Percentiles rank a stretch among this genome's conserved stretches.
Evolutionary conservation across 495 filamentous ascomycete species (phyloP).

Genomic region (Cetradonia linearis): DNA sequence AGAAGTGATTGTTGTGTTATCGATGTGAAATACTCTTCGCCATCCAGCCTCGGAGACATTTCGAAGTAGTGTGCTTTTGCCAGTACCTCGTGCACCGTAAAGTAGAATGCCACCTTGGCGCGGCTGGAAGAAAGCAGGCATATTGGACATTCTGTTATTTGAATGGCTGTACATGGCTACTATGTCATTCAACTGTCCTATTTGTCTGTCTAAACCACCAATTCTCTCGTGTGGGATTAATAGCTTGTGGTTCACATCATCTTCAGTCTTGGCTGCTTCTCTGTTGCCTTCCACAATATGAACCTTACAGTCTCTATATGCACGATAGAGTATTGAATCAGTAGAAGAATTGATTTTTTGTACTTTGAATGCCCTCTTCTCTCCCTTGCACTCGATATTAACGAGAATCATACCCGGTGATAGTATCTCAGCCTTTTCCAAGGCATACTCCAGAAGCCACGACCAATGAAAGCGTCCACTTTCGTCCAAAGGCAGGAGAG

Average conservation of each 20-base stretch:
- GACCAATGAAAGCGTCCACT: constrained; percentile 50
- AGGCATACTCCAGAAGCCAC: constrained; percentile 49
- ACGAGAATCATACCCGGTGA: constrained; percentile 38
- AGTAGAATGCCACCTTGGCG: constrained; percentile 56
- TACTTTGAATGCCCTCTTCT: constrained; percentile 38
- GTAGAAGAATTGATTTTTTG: constrained; percentile 29
- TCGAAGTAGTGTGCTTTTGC: constrained; percentile 62
- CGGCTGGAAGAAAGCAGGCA: constrained; percentile 35
- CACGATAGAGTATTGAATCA: constrained; percentile 28
- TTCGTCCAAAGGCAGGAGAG: constrained; percentile 31
- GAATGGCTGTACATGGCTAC: constrained; percentile 34
- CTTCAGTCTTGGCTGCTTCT: constrained; percentile 12
- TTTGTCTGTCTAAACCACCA: constrained; percentile 53
- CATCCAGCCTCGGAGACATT: constrained; percentile 58
- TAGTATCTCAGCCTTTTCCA: constrained; percentile 40
- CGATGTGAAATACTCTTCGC: constrained; percentile 54
- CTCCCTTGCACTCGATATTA: constrained; percentile 36
- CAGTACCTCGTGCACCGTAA: constrained; percentile 74
- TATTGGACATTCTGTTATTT: constrained; percentile 37
- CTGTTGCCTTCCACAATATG: constrained; percentile 28
- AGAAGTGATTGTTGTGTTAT: constrained; percentile 41
- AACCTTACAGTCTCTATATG: constrained; percentile 32
- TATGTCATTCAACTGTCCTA: constrained; percentile 55
- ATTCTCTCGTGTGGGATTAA: constrained; percentile 34
- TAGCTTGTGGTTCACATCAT: constrained; percentile 16